phyloP scores from a whole-genome alignment of 176 grass and related monocot species.

The Poa annua region DNA sequence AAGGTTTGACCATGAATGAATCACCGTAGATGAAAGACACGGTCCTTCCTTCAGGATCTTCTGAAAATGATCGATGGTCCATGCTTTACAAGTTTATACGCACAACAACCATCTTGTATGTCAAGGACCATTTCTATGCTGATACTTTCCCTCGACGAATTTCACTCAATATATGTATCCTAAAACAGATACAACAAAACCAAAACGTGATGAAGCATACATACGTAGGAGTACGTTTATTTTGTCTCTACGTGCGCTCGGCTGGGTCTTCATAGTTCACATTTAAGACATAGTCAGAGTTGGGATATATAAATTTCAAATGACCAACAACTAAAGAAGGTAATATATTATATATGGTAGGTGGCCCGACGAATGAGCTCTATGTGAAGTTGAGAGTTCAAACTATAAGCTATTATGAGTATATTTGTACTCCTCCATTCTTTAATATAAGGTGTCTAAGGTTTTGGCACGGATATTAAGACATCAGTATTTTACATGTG shows the following conservation, averaged over 20 bases:
- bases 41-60: background rate
- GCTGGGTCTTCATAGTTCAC: background rate
- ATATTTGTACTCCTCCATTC: too few relatives aligned
- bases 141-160: background rate
- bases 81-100: background rate
- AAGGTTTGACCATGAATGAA: background rate
- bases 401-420: background rate
- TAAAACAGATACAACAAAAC: background rate
- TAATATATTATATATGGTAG: background rate
- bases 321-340: background rate
- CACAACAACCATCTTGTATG: background rate
- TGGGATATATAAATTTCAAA: background rate
- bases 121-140: slow-evolving; percentile 10
- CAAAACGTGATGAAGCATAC: background rate
- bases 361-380: background rate
- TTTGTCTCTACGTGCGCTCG: slow-evolving; percentile 9
- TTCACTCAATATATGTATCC: background rate
- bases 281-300: background rate
- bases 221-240: background rate
- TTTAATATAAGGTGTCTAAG: too few relatives aligned
- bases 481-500: too few relatives aligned
- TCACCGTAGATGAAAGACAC: background rate
- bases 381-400: background rate
- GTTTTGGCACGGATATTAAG: too few relatives aligned
- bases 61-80: background rate